These are phyloP conservation scores for Hypoxylon intermedium DNA, from an alignment of 495 filamentous ascomycete species.

Conservation along the genomic window DNA sequence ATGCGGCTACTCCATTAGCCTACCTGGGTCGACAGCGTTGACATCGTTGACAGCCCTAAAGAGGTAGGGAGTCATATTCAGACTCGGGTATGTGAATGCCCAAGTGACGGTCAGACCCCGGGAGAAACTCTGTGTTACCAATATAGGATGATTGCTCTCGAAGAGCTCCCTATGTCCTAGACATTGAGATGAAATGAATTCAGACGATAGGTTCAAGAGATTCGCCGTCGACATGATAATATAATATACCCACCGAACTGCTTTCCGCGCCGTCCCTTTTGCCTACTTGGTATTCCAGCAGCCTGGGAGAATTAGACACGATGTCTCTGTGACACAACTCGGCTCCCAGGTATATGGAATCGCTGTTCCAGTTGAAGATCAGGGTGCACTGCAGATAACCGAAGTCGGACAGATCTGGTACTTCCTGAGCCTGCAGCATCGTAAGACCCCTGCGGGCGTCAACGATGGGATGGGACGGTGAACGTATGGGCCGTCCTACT, in stretches of 20 bases:
- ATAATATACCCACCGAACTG: slow-evolving; percentile 24
- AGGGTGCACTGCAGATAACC: slow-evolving; percentile 47
- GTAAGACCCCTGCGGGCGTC: slow-evolving; percentile 33
- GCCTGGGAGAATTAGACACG: slow-evolving; percentile 41
- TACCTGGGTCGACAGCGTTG: slow-evolving; percentile 14
- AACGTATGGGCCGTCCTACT: slow-evolving; percentile 11
- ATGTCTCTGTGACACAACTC: slow-evolving; percentile 37
- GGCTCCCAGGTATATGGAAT: slow-evolving; percentile 44
- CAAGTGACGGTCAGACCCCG: slow-evolving; percentile 17
- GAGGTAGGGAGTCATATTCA: slow-evolving; percentile 24
- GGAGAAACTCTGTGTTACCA: slow-evolving; percentile 43
- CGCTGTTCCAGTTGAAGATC: slow-evolving; percentile 43
- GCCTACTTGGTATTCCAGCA: slow-evolving; percentile 27
- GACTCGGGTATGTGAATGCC: slow-evolving; percentile 8
- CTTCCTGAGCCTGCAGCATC: slow-evolving; percentile 42
- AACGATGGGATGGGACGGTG: slow-evolving; percentile 31
- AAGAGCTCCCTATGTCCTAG: slow-evolving; percentile 45
- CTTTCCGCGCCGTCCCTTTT: slow-evolving; percentile 28
- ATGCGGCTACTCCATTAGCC: slow-evolving; percentile 19
- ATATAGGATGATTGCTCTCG: slow-evolving; percentile 43
- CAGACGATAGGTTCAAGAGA: slow-evolving; percentile 29
- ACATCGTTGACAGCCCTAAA: slow-evolving; percentile 12
- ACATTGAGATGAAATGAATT: slow-evolving; percentile 46
- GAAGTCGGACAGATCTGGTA: slow-evolving; percentile 48
- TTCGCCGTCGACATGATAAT: slow-evolving; percentile 25